Conservation (phyloP, 108 stramenopile genomes). For the Halocafeteria seosinensis region DNA sequence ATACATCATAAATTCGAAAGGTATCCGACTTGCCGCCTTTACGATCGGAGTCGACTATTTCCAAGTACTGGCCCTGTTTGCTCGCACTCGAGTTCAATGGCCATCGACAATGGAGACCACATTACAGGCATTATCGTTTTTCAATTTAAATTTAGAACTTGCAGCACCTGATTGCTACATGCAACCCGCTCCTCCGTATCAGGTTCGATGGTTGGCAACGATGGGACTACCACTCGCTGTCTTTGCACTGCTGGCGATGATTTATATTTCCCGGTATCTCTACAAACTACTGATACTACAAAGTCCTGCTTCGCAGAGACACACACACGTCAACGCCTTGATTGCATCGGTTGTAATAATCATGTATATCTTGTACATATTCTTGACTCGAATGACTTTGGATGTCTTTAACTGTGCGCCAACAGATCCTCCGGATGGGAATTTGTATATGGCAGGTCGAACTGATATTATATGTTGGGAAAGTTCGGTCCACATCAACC, state of each 20-base stretch:
- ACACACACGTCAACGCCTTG: not conserved
- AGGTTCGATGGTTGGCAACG: constrained; percentile 15
- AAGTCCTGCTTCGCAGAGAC: not conserved
- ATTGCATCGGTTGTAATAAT: not conserved
- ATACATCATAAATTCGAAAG: constrained; percentile 10
- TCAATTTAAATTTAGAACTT: constrained; percentile 26
- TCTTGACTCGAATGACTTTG: not conserved
- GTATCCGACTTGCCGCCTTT: constrained; percentile 13
- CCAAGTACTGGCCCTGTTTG: constrained; percentile 23
- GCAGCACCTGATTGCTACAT: constrained; percentile 20
- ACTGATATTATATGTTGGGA: too few species aligned
- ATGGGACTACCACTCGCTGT: not conserved
- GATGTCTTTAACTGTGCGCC: constrained; percentile 1
- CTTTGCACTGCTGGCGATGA: not conserved
- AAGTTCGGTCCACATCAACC: too few species aligned
- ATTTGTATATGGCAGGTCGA: not conserved
- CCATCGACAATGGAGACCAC: constrained; percentile 2
- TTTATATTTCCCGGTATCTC: not conserved
- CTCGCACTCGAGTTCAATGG: constrained; percentile 14
- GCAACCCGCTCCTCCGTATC: constrained; percentile 8
- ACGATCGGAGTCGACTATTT: constrained; percentile 22
- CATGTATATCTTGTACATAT: not conserved
- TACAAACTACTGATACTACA: not conserved
- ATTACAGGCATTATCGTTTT: constrained; percentile 8
- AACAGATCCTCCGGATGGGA: not conserved